A percentile compares a stretch with the other conserved stretches of the same genome.
Evolutionary conservation across 2,329 filamentous ascomycete genomes (phyloP).

Genomic region (Paracorniculantispora psalliotae): DNA sequence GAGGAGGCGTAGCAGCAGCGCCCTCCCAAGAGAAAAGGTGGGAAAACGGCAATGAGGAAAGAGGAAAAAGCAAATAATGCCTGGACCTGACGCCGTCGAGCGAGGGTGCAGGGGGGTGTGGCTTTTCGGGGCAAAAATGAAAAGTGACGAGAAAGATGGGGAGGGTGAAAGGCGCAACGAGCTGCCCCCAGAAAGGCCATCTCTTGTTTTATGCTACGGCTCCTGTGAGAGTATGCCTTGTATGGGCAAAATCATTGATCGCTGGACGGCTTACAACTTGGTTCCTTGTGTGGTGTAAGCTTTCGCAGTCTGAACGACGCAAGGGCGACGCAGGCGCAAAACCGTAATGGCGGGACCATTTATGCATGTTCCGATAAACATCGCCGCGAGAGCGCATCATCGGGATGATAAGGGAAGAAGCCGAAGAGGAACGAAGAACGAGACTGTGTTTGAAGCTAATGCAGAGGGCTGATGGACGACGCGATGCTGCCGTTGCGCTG

Average conservation of each 20-base stretch:
- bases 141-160: conserved; percentile 12
- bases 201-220: neutral
- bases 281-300: too few relatives aligned
- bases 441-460: conserved; percentile 4
- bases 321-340: too few relatives aligned
- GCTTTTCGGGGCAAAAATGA: neutral
- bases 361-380: neutral
- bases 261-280: too few relatives aligned
- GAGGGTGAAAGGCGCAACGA: neutral
- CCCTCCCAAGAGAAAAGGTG: neutral
- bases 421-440: too few relatives aligned
- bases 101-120: neutral
- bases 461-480: neutral
- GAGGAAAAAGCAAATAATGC: neutral
- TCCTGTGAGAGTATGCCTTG: too few relatives aligned
- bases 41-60: neutral
- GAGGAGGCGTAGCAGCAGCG: neutral
- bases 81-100: neutral
- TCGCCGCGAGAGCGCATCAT: neutral
- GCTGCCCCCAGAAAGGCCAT: neutral
- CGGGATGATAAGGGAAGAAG: neutral
- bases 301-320: too few relatives aligned
- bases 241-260: too few relatives aligned
- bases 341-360: neutral
- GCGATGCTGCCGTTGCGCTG: neutral